Percentiles rank a stretch among this genome's conserved stretches.
Conservation (phyloP, 2,329 filamentous ascomycete genomes). For the Penicillium sp. region DNA sequence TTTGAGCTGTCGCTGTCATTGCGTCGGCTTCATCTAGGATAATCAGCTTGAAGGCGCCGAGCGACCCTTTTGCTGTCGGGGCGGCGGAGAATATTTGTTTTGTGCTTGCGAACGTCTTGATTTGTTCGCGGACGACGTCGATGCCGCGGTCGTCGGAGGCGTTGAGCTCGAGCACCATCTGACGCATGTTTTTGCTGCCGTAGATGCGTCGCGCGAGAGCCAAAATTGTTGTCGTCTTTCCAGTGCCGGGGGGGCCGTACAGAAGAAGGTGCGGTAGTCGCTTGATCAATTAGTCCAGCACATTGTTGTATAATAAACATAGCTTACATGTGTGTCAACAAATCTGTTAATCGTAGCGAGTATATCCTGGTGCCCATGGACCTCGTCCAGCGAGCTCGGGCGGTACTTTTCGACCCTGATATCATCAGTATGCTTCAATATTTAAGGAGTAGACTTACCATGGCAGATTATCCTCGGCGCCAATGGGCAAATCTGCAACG, state of each 20-base stretch:
- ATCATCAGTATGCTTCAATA: no score
- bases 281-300: constrained; percentile 20
- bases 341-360: constrained; percentile 97
- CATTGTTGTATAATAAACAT: neutral
- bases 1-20: constrained; percentile 98
- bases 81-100: constrained; percentile 89
- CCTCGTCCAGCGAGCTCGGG: constrained; percentile 81
- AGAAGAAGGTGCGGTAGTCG: constrained; percentile 91
- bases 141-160: constrained; percentile 96
- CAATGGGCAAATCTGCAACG: constrained; percentile 86
- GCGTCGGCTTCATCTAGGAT: constrained; percentile 98
- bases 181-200: constrained; percentile 83
- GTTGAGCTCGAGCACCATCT: constrained; percentile 98
- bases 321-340: constrained; percentile 73
- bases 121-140: constrained; percentile 96
- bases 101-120: constrained; percentile 98
- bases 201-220: constrained; percentile 93
- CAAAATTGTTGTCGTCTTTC: constrained; percentile 95
- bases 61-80: constrained; percentile 36
- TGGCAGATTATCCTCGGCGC: constrained; percentile 88
- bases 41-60: constrained; percentile 89
- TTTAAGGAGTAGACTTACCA: constrained; percentile 59
- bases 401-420: constrained; percentile 93
- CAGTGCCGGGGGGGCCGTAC: constrained; percentile 93
- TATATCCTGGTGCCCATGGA: constrained; percentile 96